A percentile compares a stretch with the other conserved stretches of the same genome.
Conservation (phyloP, 1,284 basidiomycete species). For the Serendipita sp. region DNA sequence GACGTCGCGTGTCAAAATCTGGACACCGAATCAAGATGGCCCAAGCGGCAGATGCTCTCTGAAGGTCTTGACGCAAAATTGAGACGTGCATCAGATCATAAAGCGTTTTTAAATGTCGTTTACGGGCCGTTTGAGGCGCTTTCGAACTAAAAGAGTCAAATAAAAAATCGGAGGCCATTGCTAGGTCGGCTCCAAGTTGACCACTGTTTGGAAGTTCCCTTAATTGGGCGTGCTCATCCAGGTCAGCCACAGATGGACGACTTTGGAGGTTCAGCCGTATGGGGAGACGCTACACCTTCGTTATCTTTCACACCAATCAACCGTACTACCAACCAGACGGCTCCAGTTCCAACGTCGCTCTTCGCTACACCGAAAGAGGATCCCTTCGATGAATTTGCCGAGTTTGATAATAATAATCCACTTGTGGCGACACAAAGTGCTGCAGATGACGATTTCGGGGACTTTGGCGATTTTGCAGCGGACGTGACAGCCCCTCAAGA, state of each 20-base stretch:
- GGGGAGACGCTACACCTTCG: constrained; percentile 21
- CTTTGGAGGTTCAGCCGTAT: constrained; percentile 30
- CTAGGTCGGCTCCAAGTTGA: neutral
- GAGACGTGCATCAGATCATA: constrained; percentile 62
- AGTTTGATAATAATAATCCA: constrained; percentile 40
- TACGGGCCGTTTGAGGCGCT: constrained; percentile 36
- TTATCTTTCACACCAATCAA: constrained; percentile 11
- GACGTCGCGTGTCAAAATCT: constrained; percentile 61
- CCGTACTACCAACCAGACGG: neutral
- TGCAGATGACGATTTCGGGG: constrained; percentile 47
- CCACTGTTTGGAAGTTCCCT: neutral
- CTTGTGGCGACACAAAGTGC: constrained; percentile 10
- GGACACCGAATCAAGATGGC: constrained; percentile 68
- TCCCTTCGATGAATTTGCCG: constrained; percentile 51
- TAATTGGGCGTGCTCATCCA: constrained; percentile 5
- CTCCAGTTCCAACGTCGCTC: constrained; percentile 14
- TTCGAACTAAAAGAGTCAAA: constrained; percentile 39
- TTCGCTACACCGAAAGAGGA: constrained; percentile 25
- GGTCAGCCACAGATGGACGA: constrained; percentile 21
- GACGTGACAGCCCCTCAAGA: constrained; percentile 29
- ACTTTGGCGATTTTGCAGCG: constrained; percentile 79
- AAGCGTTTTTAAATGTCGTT: constrained; percentile 55
- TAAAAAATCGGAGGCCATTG: constrained; percentile 28
- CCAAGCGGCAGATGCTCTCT: constrained; percentile 62
- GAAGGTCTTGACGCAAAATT: constrained; percentile 52